Base-by-base conservation (phyloP, 2,329 filamentous ascomycete genomes). In the Pseudopithomyces chartarum region DNA sequence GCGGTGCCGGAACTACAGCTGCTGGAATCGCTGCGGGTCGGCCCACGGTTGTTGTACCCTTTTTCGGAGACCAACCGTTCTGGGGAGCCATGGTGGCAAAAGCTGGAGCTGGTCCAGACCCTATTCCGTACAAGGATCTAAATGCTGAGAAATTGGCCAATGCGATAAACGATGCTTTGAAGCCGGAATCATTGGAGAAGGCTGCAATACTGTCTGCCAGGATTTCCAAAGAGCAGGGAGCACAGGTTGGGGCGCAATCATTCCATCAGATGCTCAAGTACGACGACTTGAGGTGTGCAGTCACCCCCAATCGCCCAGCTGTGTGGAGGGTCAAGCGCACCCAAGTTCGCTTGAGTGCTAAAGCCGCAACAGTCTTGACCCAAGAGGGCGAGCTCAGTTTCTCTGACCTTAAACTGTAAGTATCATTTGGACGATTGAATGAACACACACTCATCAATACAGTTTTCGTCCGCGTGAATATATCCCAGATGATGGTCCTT, bases 1-100 rank as follows among this genome's bases (percentile, higher is more conserved):
- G 92, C 20, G 92, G 92, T 56, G 92, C 92, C 8, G 92, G 92
- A 17, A 97, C 92, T 2, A 96, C 91, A 1, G 91, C 92, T 1
- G 90, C 91, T 0, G 92, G 92, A n/a, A 90, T 96, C 58, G 85
- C 89, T 17, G 85, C 87, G 1, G 92, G 91, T 22, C 87, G 87
- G 52, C 92, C 92, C 1, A 96, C 92, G 0, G 85, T 95, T 1
- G 84, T 96, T 2, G 87, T 96, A 0, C 92, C 92, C 0, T 96
- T 96, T 78, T 96, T 78, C 46, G 76, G 76, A 19, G 75, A 78
- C 46, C 75, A 78, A 47, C 71, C 73, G 2, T 78, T 77, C 54
- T 78, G 76, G 76, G 76, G 76, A 49, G 66, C 73, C 11, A 78
- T 78, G 76, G 72, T 76, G 1, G 71, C 73, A 17, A 69, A 69